A percentile compares a stretch with the other conserved stretches of the same genome.
phyloP scores from a whole-genome alignment of 345 rosid species.

The Eucalyptus paniculata region DNA sequence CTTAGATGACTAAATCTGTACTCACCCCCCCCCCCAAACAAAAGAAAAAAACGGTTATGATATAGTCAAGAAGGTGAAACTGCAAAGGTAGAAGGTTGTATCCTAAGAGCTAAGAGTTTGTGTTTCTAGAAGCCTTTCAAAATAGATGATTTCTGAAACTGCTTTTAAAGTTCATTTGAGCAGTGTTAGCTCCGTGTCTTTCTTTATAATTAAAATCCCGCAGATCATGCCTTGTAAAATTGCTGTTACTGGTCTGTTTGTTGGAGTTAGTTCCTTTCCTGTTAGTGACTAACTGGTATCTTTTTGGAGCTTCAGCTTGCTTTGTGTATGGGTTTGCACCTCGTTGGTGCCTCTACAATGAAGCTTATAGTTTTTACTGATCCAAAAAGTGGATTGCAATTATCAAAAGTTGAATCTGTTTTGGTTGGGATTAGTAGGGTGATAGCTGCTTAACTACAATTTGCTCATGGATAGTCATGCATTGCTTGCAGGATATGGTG shows the following conservation, averaged over 20 bases:
- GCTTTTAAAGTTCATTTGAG: neutral
- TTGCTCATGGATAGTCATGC: neutral
- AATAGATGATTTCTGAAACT: neutral
- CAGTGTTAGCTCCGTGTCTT: neutral
- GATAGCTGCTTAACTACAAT: neutral
- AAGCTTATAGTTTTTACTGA: neutral
- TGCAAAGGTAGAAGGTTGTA: neutral
- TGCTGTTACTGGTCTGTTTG: neutral
- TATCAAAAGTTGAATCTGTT: neutral
- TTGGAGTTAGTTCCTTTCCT: neutral
- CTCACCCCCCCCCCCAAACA: neutral
- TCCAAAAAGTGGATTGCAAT: neutral
- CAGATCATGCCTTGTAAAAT: neutral
- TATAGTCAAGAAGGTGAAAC: neutral
- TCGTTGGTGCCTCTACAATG: neutral
- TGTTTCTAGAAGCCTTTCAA: neutral
- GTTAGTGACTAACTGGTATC: neutral
- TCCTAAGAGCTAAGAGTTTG: neutral
- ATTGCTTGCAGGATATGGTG: constrained; percentile 37
- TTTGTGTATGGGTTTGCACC: neutral
- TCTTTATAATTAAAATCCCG: neutral
- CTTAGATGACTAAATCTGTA: neutral
- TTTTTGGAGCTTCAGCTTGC: neutral
- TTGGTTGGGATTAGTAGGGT: neutral
- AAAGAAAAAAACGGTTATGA: neutral